These are phyloP conservation scores for Prunus padus DNA, from an alignment of 306 rosid species.

Conservation along the genomic window DNA sequence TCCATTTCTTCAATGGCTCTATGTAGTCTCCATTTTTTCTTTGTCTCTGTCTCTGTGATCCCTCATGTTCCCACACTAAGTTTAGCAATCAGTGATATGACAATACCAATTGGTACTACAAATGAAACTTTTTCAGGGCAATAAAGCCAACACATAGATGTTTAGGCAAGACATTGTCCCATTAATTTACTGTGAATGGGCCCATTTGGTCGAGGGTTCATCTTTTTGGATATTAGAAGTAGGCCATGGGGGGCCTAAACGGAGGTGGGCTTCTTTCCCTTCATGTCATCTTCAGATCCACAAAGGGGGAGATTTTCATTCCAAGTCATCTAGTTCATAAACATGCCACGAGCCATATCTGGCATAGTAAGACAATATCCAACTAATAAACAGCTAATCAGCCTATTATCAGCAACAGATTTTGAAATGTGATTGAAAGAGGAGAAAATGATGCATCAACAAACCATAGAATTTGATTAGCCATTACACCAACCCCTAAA, in stretches of 20 bases:
- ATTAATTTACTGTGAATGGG: background rate
- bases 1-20: background rate
- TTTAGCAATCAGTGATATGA: background rate
- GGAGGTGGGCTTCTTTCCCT: background rate
- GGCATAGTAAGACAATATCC: background rate
- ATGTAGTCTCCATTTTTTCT: background rate
- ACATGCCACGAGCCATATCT: background rate
- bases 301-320: background rate
- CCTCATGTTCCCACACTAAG: background rate
- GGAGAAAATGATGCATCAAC: background rate
- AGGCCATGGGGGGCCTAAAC: background rate
- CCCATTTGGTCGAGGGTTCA: background rate
- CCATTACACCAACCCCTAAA: background rate
- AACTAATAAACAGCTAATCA: background rate
- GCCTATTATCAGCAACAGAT: background rate
- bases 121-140: background rate
- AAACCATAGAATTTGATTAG: background rate
- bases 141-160: background rate
- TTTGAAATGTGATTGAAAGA: background rate
- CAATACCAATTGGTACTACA: background rate
- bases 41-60: background rate
- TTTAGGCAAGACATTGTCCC: background rate
- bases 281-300: constrained; percentile 3
- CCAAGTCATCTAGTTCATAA: background rate
- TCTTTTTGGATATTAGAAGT: background rate